Percentiles rank a stretch among this genome's conserved stretches.
Conservation (phyloP, 2,329 filamentous ascomycete species). For the Monilinia fructigena region DNA sequence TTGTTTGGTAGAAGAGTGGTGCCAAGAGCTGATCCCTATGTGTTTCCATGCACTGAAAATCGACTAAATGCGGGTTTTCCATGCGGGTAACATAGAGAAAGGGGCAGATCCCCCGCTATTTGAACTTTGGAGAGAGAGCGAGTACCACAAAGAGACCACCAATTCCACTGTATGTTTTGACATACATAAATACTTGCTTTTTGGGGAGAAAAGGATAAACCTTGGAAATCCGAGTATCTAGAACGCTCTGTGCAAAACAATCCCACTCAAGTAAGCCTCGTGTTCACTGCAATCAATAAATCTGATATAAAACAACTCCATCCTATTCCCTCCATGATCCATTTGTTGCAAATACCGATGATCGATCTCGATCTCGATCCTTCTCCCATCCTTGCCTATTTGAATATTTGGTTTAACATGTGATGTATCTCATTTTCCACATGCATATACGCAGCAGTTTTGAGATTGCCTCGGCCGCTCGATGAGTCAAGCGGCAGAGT, state of each 20-base stretch:
- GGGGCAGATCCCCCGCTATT: conserved; percentile 8
- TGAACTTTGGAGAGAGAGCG: too few relatives aligned
- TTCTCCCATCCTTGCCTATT: neutral
- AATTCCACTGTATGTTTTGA: too few relatives aligned
- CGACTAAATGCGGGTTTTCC: neutral
- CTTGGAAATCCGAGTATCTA: neutral
- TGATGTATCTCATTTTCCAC: neutral
- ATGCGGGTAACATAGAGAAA: conserved; percentile 1
- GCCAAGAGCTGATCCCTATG: neutral
- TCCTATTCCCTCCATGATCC: neutral
- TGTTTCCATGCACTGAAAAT: neutral
- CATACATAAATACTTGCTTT: neutral
- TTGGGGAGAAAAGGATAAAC: too few relatives aligned
- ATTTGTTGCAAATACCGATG: neutral
- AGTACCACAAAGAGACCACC: neutral
- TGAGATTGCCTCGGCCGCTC: neutral
- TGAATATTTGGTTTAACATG: neutral
- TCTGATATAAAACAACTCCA: neutral
- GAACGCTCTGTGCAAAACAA: neutral
- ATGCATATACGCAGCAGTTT: neutral
- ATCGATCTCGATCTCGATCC: neutral
- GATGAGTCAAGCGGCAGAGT: neutral
- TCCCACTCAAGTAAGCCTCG: neutral
- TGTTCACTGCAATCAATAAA: neutral
- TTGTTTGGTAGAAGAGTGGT: neutral